Percentiles rank a stretch among this genome's conserved stretches.
These are phyloP conservation scores for Volvox reticuliferus DNA, from an alignment of 139 green algal species.

Conservation along the genomic window DNA sequence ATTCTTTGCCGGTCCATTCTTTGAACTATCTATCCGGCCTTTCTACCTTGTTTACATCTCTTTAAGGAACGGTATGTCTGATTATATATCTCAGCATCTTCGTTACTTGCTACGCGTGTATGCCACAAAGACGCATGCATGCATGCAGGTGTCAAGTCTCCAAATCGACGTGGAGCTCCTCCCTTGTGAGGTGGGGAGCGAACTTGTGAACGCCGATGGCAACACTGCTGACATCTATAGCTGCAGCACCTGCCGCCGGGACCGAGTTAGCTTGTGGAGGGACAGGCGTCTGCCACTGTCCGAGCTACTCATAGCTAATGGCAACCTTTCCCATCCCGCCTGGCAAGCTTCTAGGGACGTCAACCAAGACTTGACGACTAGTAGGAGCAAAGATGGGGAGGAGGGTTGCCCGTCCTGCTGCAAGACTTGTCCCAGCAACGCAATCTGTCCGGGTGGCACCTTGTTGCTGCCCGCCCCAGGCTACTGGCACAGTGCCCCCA, in stretches of 20 bases:
- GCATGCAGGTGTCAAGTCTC: too few relatives aligned
- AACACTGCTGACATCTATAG: background rate
- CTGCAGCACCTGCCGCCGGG: background rate
- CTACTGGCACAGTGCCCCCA: conserved; percentile 10
- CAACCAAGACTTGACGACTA: background rate
- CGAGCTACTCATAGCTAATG: background rate
- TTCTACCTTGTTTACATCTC: too few relatives aligned
- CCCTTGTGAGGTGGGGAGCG: background rate
- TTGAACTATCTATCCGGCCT: too few relatives aligned
- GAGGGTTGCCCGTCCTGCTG: background rate
- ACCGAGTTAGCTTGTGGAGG: background rate
- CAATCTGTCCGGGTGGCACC: background rate
- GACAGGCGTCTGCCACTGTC: background rate
- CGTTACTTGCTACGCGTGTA: too few relatives aligned
- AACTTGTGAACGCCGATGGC: background rate
- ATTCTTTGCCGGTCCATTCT: too few relatives aligned
- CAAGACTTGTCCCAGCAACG: background rate
- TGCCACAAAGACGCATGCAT: too few relatives aligned
- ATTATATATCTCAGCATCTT: too few relatives aligned
- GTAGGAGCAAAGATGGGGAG: background rate
- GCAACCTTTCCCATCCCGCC: background rate
- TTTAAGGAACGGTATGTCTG: too few relatives aligned
- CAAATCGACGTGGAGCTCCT: background rate
- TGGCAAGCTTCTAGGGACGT: background rate
- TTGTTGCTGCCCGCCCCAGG: background rate